phyloP scores from a whole-genome alignment of 1,284 basidiomycete genomes.

The Cutaneotrichosporon daszewskae region DNA sequence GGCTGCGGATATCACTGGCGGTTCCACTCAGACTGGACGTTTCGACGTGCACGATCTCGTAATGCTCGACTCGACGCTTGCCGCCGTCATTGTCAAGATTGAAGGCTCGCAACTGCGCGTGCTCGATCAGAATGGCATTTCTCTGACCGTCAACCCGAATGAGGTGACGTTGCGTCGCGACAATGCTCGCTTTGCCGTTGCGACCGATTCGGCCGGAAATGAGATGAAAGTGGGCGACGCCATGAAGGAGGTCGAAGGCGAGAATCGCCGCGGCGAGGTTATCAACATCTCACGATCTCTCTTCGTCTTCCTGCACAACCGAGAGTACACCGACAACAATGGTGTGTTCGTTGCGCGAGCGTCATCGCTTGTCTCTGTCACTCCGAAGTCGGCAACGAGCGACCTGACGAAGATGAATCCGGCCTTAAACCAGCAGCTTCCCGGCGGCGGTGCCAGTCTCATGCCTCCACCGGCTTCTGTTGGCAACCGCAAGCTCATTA shows the following conservation, averaged over 20 bases:
- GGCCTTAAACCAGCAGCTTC: slow-evolving; percentile 52
- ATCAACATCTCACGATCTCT: slow-evolving; percentile 93
- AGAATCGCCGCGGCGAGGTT: slow-evolving; percentile 86
- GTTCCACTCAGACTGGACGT: slow-evolving; percentile 76
- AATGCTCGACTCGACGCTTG: slow-evolving; percentile 87
- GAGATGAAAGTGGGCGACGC: slow-evolving; percentile 69
- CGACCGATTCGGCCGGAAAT: slow-evolving; percentile 82
- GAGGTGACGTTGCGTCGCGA: slow-evolving; percentile 90
- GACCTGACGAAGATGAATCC: slow-evolving; percentile 98
- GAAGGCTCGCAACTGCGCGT: slow-evolving; percentile 93
- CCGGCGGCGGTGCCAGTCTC: slow-evolving; percentile 48
- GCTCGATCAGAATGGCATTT: slow-evolving; percentile 86
- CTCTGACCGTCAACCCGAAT: slow-evolving; percentile 83
- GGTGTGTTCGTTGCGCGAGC: slow-evolving; percentile 82
- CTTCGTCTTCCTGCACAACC: slow-evolving; percentile 90
- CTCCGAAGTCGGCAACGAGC: slow-evolving; percentile 64
- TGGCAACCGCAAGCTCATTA: slow-evolving; percentile 68
- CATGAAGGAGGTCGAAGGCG: slow-evolving; percentile 87
- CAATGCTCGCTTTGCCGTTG: slow-evolving; percentile 70
- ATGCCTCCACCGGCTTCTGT: slow-evolving; percentile 56
- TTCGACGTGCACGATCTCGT: slow-evolving; percentile 96
- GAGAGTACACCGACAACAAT: slow-evolving; percentile 82
- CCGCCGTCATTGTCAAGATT: slow-evolving; percentile 96
- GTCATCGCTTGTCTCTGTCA: slow-evolving; percentile 69
- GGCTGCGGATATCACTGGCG: slow-evolving; percentile 72